Evolutionary conservation across 805 yeast genomes (phyloP), one percentile per base, ranked within the genome.

Genomic region (Hanseniaspora thailandica): DNA sequence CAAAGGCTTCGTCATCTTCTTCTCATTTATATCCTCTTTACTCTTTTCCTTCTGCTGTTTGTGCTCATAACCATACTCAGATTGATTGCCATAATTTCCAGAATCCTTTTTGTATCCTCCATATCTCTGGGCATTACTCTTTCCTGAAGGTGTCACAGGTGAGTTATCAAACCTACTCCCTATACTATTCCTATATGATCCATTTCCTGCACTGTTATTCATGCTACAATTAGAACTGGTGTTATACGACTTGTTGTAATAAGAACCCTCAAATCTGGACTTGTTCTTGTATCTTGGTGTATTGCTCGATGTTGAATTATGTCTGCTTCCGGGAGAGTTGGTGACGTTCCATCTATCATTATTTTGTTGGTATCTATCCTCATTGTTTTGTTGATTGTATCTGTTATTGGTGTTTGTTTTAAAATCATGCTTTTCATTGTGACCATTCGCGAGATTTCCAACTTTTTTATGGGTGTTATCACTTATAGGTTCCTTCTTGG

Each of bases 101-200:
- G 41, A 22, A 22, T 38, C 23, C 7, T 26, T 22, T 4, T 10
- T 22, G n/a, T 22, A 38, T 6, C 41, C 25, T 13, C 12, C 22
- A 19, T 38, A 38, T 38, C 41, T 38, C 9, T 47, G 52, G n/a
- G 15, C n/a, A n/a, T n/a, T 30, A 17, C 23, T 47, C 31, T 35
- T 47, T n/a, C 31, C 38, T 8, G 47, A n/a, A 9, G 46, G 35
- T 13, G 35, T 28, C 15, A 19, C 35, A 4, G 39, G 36, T 7
- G 54, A 17, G 13, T 35, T 50, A 7, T 50, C 54, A 50, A 50
- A 50, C 20, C 54, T 41, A 20, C 54, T 50, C 7, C 44, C 38
- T 5, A 43, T 36, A 19, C 46, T 43, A 17, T 20, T 28, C 30
- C 46, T 43, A 17, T 30, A 28, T 17, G 35, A 12, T n/a, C 47